Percentiles rank a stretch among this genome's conserved stretches.
Evolutionary conservation across 257 asterid genomes (phyloP).

Genomic region (Henckelia pumila): DNA sequence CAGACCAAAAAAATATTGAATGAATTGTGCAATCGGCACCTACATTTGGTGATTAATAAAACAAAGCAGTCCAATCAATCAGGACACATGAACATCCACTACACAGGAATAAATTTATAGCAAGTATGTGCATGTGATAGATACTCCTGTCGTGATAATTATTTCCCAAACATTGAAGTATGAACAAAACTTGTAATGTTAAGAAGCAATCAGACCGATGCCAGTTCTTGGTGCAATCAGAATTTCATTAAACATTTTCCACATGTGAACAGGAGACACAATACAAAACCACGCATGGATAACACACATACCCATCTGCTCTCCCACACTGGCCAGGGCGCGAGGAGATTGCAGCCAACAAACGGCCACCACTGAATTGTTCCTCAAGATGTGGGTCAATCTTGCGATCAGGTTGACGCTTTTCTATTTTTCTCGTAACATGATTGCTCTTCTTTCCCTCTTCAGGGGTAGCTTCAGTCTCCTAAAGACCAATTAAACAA

Average conservation of each 20-base stretch:
- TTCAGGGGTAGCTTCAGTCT: slow-evolving; percentile 41
- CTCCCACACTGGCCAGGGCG: slow-evolving; percentile 70
- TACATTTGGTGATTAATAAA: neutral
- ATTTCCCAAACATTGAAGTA: neutral
- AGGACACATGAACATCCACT: neutral
- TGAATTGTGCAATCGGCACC: neutral
- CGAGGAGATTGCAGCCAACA: slow-evolving; percentile 55
- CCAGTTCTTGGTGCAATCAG: neutral
- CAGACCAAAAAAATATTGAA: neutral
- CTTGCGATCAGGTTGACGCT: slow-evolving; percentile 46
- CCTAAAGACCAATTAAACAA: slow-evolving; percentile 30
- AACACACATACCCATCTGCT: slow-evolving; percentile 46
- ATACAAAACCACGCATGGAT: neutral
- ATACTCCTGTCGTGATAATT: neutral
- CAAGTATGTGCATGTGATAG: neutral
- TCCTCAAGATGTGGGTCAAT: slow-evolving; percentile 59
- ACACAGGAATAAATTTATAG: neutral
- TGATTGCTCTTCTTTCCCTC: slow-evolving; percentile 58
- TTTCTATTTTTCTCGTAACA: slow-evolving; percentile 44
- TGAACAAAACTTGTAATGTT: neutral
- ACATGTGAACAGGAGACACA: neutral
- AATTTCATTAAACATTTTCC: neutral
- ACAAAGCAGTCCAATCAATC: neutral
- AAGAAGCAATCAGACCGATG: neutral
- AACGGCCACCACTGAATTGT: slow-evolving; percentile 56